Base-by-base conservation (phyloP, 768 basidiomycete species). In the Boletus eberwhitei region DNA sequence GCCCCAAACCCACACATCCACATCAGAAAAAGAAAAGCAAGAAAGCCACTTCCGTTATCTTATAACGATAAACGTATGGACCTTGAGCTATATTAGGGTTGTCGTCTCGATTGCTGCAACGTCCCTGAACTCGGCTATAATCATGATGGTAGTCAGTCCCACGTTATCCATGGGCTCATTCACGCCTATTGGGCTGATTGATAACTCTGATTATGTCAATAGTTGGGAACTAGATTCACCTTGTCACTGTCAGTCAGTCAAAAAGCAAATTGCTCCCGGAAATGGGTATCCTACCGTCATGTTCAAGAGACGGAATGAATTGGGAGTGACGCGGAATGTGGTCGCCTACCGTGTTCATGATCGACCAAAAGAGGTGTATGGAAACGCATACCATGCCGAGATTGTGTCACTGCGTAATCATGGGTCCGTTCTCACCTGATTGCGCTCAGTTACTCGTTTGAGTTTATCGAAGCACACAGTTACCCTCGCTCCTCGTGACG, bases 31-130 rank as follows among this genome's bases (percentile, higher is more conserved):
- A 16, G 17, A 29, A 55, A 40, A 11, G 31, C 14, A 17, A 22
- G n/a, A 29, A 29, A 8, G 8, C 44, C 21, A 24, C 22, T 26
- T 14, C 21, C 16, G 36, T 54, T 52, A 58, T 64, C 63, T 48
- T 22, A 41, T 24, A 43, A 22, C 14, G 26, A 51, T 46, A 52
- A 35, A 45, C 32, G 37, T 41, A 8, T 39, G 36, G 5, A n/a
- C 21, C 35, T 36, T 22, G 16, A n/a, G 43, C 44, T 42, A 55
- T 55, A 52, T 50, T 48, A 26, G 29, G 31, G 21, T 22, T 21
- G 43, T 49, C 35, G 14, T 40, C 31, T 48, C 8, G 48, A 52
- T 36, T 31, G 48, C 29, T 42, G n/a, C 17, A 22, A 32, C 35
- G 17, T 40, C 35, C 34, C 35, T 35, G 47, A 41, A 40, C 32